These are phyloP conservation scores for Tanacetum coccineum DNA, from an alignment of 129 eudicot genomes.

Conservation along the genomic window DNA sequence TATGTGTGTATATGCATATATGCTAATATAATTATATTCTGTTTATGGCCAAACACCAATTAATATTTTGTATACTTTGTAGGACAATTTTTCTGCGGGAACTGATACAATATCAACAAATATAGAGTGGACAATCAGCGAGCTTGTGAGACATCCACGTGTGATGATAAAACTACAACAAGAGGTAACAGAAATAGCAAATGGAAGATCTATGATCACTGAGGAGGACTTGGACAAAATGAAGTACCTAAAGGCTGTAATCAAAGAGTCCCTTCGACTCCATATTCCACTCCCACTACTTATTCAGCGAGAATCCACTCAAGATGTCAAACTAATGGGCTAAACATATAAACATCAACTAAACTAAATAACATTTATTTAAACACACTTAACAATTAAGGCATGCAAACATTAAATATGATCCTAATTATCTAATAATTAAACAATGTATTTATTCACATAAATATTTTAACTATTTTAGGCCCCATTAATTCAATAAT, in stretches of 20 bases:
- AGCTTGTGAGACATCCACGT: slow-evolving; percentile 44
- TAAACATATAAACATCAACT: too few relatives aligned
- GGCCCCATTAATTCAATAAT: too few relatives aligned
- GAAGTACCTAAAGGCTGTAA: slow-evolving; percentile 49
- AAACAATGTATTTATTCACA: too few relatives aligned
- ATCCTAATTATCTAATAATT: too few relatives aligned
- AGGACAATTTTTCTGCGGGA: slow-evolving; percentile 53
- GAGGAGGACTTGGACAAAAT: slow-evolving; percentile 49
- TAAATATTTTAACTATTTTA: too few relatives aligned
- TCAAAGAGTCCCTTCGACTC: slow-evolving; percentile 49
- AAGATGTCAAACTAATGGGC: slow-evolving; percentile 42
- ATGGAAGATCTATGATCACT: slow-evolving; percentile 17
- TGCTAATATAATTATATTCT: too few relatives aligned
- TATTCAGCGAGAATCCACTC: slow-evolving; percentile 39
- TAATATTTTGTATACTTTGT: not conserved
- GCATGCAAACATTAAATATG: too few relatives aligned
- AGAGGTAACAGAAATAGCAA: slow-evolving; percentile 35
- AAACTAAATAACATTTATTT: too few relatives aligned
- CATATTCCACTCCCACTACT: slow-evolving; percentile 46
- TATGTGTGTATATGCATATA: too few relatives aligned
- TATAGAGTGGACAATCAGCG: slow-evolving; percentile 53
- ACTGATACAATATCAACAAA: slow-evolving; percentile 33
- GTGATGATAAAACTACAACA: slow-evolving; percentile 35
- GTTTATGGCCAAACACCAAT: too few relatives aligned
- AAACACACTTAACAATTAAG: too few relatives aligned